phyloP scores from a whole-genome alignment of 2,329 filamentous ascomycete species.

The Aureobasidium sp. region DNA sequence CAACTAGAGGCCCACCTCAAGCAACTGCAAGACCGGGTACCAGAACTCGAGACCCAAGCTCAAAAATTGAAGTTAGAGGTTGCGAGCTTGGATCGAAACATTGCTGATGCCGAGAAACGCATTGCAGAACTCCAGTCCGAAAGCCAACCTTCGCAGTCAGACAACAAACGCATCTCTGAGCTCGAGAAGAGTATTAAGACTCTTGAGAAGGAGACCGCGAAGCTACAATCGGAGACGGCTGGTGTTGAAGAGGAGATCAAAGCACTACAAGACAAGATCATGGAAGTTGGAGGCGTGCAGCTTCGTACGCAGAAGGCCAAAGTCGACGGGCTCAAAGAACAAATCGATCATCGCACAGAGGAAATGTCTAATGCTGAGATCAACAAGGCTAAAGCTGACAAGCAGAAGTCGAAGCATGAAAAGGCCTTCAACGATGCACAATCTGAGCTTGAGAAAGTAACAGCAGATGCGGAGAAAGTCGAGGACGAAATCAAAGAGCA shows the following conservation, averaged over 20 bases:
- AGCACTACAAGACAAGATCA: slow-evolving; percentile 87
- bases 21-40: slow-evolving; percentile 69
- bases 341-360: slow-evolving; percentile 72
- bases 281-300: slow-evolving; percentile 94
- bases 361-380: slow-evolving; percentile 81
- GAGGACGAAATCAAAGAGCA: slow-evolving; percentile 73
- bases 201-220: slow-evolving; percentile 68
- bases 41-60: slow-evolving; percentile 77
- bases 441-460: slow-evolving; percentile 66
- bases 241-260: slow-evolving; percentile 92
- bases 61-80: slow-evolving; percentile 87
- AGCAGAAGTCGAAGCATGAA: slow-evolving; percentile 77
- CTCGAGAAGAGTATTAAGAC: slow-evolving; percentile 71
- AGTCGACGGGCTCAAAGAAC: slow-evolving; percentile 80
- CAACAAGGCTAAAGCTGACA: slow-evolving; percentile 84
- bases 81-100: slow-evolving; percentile 75
- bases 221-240: slow-evolving; percentile 71
- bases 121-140: slow-evolving; percentile 77
- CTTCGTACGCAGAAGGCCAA: slow-evolving; percentile 82
- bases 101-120: slow-evolving; percentile 73
- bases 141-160: slow-evolving; percentile 69
- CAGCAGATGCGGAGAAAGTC: slow-evolving; percentile 65
- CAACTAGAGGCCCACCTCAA: slow-evolving; percentile 67
- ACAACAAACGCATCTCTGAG: slow-evolving; percentile 62
- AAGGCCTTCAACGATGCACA: slow-evolving; percentile 72